Conservation (phyloP, 2,329 filamentous ascomycete species). For the Pseudocercospora vitis region DNA sequence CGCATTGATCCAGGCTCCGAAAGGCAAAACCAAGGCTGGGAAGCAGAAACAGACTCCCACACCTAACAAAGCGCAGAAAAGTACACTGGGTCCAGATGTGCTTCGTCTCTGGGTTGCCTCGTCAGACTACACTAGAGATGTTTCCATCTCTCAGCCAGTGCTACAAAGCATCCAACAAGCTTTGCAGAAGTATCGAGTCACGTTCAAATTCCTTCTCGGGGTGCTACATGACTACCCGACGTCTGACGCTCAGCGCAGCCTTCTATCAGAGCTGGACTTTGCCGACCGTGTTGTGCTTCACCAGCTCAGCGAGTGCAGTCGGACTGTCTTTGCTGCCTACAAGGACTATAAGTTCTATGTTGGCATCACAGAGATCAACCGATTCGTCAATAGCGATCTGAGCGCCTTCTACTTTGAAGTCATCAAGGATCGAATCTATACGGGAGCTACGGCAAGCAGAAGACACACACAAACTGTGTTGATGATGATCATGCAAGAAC, state of each 20-base stretch:
- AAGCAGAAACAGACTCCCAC: constrained; percentile 27
- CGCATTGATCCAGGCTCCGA: constrained; percentile 65
- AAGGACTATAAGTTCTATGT: constrained; percentile 78
- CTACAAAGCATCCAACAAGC: constrained; percentile 73
- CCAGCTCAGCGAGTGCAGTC: constrained; percentile 67
- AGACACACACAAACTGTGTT: constrained; percentile 58
- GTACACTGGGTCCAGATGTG: constrained; percentile 73
- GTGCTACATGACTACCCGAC: constrained; percentile 48
- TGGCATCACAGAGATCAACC: constrained; percentile 70
- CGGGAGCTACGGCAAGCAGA: constrained; percentile 67
- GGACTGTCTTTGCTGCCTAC: constrained; percentile 65
- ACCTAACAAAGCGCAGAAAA: constrained; percentile 28
- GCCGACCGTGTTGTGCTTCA: constrained; percentile 72
- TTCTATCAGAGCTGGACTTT: constrained; percentile 26
- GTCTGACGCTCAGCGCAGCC: constrained; percentile 8
- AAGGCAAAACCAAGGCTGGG: constrained; percentile 46
- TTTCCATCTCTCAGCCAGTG: constrained; percentile 75
- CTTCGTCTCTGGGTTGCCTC: constrained; percentile 88
- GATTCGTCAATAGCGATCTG: constrained; percentile 78
- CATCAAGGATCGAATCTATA: constrained; percentile 89
- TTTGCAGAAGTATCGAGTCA: constrained; percentile 83
- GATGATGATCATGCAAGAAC: constrained; percentile 64
- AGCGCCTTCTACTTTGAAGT: constrained; percentile 94
- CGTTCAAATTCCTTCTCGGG: constrained; percentile 86
- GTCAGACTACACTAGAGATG: constrained; percentile 86